Evolutionary conservation across 768 basidiomycete genomes (phyloP), one percentile per base, ranked within the genome.

Genomic region (Mycena olivaceomarginata): DNA sequence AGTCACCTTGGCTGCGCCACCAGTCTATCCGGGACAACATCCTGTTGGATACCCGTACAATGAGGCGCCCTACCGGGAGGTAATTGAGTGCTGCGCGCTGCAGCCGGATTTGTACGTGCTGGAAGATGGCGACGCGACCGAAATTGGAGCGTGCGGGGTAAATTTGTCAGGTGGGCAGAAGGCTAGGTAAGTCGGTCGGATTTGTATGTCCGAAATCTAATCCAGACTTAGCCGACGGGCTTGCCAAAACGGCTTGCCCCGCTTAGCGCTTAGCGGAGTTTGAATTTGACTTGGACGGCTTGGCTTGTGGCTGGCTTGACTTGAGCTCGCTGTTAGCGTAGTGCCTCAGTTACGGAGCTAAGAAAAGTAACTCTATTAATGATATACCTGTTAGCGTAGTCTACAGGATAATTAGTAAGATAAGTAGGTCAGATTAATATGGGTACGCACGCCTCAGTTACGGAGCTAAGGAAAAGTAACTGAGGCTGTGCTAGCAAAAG

Each of bases 1-100:
- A 97, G 80, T 90, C 92, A 0, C 93, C 93, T 0, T 95, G 93
- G 93, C 84, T 94, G 62, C 87, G 91, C 20, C 92, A 94, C 79
- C 92, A 92, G 57, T 94, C 94, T 0, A 95, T 97, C 82, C 92
- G 90, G 77, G 93, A 94, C 48, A 97, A 97, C 81, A 95, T 97
- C 80, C 85, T 95, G 97, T 97, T 82, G 95, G 94, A 0, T 90
- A 90, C 76, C 92, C 92, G 0, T 91, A 87, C 74, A 94, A 95
- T 65, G 92, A 94, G 75, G 92, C 93, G 76, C 88, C 96, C 65
- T 97, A 97, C 77, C 85, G 93, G 12, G 88, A 87, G 0, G 96
- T 97, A 31, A 82, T 98, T 20, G 93, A 96, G 67, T 94, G 93
- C 16, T 99, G 98, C 81, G 97, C 97, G 0, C 85, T 99, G 67